These are phyloP conservation scores for Diplodia corticola DNA, from an alignment of 2,329 filamentous ascomycete genomes.

Conservation along the genomic window DNA sequence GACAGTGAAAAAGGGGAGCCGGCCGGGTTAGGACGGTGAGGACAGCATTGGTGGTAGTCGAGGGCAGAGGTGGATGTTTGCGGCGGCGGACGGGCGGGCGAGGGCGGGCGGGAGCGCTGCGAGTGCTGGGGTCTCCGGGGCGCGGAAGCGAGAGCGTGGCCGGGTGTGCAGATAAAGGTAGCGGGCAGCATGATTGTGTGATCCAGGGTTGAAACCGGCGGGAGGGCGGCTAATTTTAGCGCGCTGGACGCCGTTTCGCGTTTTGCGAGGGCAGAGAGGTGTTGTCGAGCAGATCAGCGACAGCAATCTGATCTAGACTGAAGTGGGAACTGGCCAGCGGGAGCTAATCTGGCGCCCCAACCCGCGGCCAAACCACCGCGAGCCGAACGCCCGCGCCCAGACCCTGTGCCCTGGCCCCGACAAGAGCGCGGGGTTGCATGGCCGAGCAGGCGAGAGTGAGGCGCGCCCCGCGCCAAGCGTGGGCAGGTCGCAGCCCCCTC, in stretches of 20 bases:
- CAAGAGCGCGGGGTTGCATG: no score
- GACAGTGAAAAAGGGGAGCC: not conserved
- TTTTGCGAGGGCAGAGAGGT: not conserved
- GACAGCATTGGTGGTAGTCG: not conserved
- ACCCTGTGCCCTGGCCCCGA: no score
- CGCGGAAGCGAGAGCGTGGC: no score
- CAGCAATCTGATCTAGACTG: not conserved
- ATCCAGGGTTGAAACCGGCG: constrained; percentile 8
- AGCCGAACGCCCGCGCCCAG: no score
- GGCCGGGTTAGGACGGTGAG: not conserved
- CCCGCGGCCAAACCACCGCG: no score
- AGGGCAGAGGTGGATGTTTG: not conserved
- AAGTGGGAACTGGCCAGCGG: not conserved
- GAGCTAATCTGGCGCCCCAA: not conserved
- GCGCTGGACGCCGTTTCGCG: not conserved
- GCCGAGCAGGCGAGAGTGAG: no score
- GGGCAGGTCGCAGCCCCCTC: no score
- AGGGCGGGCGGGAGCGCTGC: not conserved
- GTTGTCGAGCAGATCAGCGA: not conserved
- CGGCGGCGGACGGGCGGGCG: no score
- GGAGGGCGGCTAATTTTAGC: constrained; percentile 6
- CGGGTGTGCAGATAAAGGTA: not conserved
- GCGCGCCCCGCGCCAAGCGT: no score
- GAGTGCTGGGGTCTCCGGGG: no score
- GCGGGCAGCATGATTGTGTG: not conserved